These are phyloP conservation scores for Otatea glauca DNA, from an alignment of 176 grass and related monocot genomes.

Conservation along the genomic window DNA sequence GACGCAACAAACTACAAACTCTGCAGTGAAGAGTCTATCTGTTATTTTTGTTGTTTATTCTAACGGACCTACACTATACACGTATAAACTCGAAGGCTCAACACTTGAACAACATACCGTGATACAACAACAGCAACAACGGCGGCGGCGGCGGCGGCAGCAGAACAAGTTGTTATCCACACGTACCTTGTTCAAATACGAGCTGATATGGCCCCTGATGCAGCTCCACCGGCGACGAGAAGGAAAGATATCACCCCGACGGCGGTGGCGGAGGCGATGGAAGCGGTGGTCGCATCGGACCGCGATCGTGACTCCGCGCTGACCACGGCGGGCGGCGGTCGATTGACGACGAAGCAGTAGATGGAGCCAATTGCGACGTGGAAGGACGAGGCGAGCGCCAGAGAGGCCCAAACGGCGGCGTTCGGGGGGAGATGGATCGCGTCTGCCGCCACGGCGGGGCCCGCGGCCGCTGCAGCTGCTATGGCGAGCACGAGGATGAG, in stretches of 20 bases:
- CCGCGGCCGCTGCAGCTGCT: too few species aligned
- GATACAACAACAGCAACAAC: neutral
- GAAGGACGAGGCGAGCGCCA: neutral
- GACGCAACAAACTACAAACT: neutral
- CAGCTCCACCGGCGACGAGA: neutral
- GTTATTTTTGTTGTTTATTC: neutral
- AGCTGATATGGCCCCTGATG: neutral
- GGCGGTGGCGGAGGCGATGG: too few species aligned
- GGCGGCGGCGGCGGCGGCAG: too few species aligned
- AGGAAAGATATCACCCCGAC: neutral
- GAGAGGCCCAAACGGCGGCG: neutral
- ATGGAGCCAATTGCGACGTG: neutral
- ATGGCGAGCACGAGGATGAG: slow-evolving; percentile 4
- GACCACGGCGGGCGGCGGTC: neutral
- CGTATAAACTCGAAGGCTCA: neutral
- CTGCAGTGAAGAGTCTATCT: neutral
- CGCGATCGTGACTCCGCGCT: neutral
- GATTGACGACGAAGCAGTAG: neutral
- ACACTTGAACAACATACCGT: too few species aligned
- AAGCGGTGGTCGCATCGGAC: neutral
- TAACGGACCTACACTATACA: neutral
- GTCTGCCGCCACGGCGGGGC: neutral
- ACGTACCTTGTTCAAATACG: neutral
- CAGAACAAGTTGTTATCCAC: neutral
- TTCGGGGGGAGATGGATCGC: neutral